Base-by-base conservation (phyloP, 495 filamentous ascomycete species). In the Penicillium roqueforti region DNA sequence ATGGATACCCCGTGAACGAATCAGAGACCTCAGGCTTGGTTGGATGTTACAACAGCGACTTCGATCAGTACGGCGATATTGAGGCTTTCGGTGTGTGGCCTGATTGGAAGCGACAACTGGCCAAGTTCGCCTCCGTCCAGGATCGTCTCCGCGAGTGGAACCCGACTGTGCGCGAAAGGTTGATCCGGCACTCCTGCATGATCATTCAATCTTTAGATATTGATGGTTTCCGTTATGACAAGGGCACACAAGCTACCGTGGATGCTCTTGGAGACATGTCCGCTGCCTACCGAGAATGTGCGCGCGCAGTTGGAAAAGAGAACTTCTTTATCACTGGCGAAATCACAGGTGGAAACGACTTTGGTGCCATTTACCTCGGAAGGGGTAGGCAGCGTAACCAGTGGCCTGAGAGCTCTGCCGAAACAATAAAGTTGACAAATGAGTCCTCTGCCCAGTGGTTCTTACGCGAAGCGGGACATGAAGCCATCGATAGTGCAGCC, bases 91-190 rank as follows among this genome's bases (percentile, higher is more conserved):
- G 84, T 55, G 80, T 83, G 26, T 86, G 74, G 56, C 83, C 83
- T 0, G 83, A 87, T 59, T 88, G 82, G 79, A 68, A 86, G 63
- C 78, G 78, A 58, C 76, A 88, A 65, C 69, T 89, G 46, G 78
- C 85, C 39, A 89, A 88, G 61, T 89, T 89, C 63, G 83, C 84
- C 31, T 87, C 79, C 40, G 86, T 88, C 14, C 86, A 89, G 62
- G 86, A 89, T 67, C 84, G 86, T 57, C 76, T 89, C 3, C 82
- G 86, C 46, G 86, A 87, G 59, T 89, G 86, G 86, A 54, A 76
- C 8, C 80, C 83, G 1, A 66, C 69, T 14, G 86, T 88, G 1
- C 66, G 74, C 9, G 70, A 78, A 22, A 80, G 80, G 45, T 61
- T 89, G 37, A 76, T 80, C 51, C 78, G 71, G 29, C 86, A 88